Evolutionary conservation across 2,329 filamentous ascomycete genomes (phyloP).

Genomic region (Myriosclerotinia duriaeana): DNA sequence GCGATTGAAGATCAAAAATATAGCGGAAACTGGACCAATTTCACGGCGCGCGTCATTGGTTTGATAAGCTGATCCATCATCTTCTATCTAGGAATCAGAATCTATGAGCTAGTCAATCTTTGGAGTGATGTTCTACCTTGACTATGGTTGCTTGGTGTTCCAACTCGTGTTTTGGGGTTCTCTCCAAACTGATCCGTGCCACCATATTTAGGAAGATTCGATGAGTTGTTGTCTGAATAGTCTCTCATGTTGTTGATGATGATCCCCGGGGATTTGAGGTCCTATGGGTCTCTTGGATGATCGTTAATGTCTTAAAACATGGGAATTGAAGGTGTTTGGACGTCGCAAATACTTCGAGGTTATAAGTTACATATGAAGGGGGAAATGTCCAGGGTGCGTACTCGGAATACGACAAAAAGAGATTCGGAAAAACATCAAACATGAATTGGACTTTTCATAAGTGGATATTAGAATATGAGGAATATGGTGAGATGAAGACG

Average conservation of each 20-base stretch:
- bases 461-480: background rate
- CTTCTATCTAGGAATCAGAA: conserved; percentile 14
- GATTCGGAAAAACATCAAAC: background rate
- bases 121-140: conserved; percentile 13
- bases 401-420: background rate
- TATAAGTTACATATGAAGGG: background rate
- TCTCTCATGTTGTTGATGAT: background rate
- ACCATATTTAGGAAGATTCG: conserved; percentile 9
- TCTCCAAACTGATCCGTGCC: background rate
- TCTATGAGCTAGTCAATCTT: background rate
- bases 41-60: conserved; percentile 45
- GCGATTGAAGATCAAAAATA: conserved; percentile 63
- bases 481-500: conserved; percentile 11
- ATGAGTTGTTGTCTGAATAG: background rate
- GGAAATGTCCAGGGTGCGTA: background rate
- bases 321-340: background rate
- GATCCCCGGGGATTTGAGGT: too few relatives aligned
- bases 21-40: conserved; percentile 55
- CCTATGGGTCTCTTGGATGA: background rate
- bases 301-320: background rate
- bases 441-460: background rate
- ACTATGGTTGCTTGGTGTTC: conserved; percentile 4
- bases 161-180: conserved; percentile 5
- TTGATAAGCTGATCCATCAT: conserved; percentile 16
- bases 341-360: background rate